These are phyloP conservation scores for Eucalyptus grandis DNA, from an alignment of 345 rosid species.

Conservation along the genomic window DNA sequence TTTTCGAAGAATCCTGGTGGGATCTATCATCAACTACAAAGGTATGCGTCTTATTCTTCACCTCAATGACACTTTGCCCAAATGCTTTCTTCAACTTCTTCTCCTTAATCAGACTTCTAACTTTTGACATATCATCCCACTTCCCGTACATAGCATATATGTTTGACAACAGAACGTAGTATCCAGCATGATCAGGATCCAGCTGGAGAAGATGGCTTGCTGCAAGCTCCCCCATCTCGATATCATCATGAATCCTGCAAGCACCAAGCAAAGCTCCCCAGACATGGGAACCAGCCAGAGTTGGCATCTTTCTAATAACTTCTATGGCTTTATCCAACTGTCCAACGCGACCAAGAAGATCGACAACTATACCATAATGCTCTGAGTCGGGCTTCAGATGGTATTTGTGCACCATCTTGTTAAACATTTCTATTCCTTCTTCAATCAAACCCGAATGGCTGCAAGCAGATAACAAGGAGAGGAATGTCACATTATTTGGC, in stretches of 20 bases:
- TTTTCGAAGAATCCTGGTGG: neutral
- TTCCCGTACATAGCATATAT: constrained; percentile 39
- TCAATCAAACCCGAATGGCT: constrained; percentile 44
- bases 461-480: constrained; percentile 43
- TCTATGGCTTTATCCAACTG: constrained; percentile 26
- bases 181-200: constrained; percentile 46
- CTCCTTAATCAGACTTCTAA: constrained; percentile 25
- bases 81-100: constrained; percentile 24
- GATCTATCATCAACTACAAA: neutral
- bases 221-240: constrained; percentile 32
- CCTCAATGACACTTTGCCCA: constrained; percentile 28
- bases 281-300: constrained; percentile 24
- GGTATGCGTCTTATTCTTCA: neutral
- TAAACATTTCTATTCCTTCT: constrained; percentile 29
- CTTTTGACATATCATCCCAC: constrained; percentile 26
- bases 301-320: constrained; percentile 22
- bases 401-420: constrained; percentile 24
- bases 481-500: constrained; percentile 48
- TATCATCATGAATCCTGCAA: constrained; percentile 44
- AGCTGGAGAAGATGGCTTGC: constrained; percentile 27
- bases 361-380: constrained; percentile 44
- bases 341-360: constrained; percentile 52
- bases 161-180: constrained; percentile 37
- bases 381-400: constrained; percentile 19
- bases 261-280: constrained; percentile 53